A percentile compares a stretch with the other conserved stretches of the same genome.
These are phyloP conservation scores for Psilocybe tampanensis DNA, from an alignment of 768 basidiomycete species.

Conservation along the genomic window DNA sequence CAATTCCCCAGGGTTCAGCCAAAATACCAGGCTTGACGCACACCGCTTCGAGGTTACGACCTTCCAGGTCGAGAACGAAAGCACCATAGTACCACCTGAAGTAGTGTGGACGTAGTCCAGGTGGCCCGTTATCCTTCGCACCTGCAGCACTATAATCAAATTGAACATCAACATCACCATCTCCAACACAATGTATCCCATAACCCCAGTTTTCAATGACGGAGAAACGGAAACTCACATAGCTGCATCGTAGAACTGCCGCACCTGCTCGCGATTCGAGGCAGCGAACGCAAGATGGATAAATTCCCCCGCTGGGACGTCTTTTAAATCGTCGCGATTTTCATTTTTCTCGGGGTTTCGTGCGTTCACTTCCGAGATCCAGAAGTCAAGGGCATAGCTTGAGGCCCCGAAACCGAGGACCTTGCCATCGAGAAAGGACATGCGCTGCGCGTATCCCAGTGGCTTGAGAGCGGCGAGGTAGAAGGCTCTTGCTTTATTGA, in stretches of 20 bases:
- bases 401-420: slow-evolving; percentile 21
- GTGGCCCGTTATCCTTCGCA: slow-evolving; percentile 26
- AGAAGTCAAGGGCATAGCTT: slow-evolving; percentile 23
- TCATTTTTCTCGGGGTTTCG: slow-evolving; percentile 5
- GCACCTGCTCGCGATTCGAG: slow-evolving; percentile 22
- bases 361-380: slow-evolving; percentile 14
- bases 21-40: slow-evolving; percentile 11
- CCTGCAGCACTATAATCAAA: slow-evolving; percentile 27
- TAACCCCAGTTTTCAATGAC: no score
- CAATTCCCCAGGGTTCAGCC: neutral
- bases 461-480: slow-evolving; percentile 25
- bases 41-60: slow-evolving; percentile 29
- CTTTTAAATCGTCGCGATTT: neutral
- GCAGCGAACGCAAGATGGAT: slow-evolving; percentile 28
- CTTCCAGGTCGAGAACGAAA: slow-evolving; percentile 28
- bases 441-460: slow-evolving; percentile 20
- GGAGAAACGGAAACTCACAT: slow-evolving; percentile 15
- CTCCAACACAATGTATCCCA: no score
- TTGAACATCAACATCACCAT: no score
- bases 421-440: slow-evolving; percentile 19
- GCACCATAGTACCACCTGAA: slow-evolving; percentile 27
- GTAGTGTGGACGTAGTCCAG: slow-evolving; percentile 27
- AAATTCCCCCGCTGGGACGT: slow-evolving; percentile 5
- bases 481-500: slow-evolving; percentile 17
- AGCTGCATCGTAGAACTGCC: slow-evolving; percentile 27